Evolutionary conservation across 768 basidiomycete species (phyloP).

Genomic region (Ramaria rubella): DNA sequence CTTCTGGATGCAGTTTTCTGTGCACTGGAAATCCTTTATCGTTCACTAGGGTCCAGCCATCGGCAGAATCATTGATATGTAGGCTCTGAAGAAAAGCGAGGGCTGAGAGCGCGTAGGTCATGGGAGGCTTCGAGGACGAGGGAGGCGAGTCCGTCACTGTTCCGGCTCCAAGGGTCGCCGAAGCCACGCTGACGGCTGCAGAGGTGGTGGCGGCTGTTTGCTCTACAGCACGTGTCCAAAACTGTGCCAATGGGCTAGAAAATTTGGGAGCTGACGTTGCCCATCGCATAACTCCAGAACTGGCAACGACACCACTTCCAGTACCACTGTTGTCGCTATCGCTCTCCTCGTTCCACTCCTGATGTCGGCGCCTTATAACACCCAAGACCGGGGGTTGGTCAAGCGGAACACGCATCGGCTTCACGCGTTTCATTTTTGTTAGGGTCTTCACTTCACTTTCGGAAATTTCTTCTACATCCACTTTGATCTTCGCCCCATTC

Average conservation of each 20-base stretch:
- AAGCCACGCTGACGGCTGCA: conserved; percentile 72
- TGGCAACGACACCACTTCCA: neutral
- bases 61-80: conserved; percentile 43
- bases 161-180: conserved; percentile 35
- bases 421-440: conserved; percentile 77
- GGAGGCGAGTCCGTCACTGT: conserved; percentile 30
- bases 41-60: conserved; percentile 70
- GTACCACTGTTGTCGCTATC: conserved; percentile 16
- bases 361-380: conserved; percentile 58
- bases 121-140: conserved; percentile 56
- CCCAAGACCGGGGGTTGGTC: conserved; percentile 86
- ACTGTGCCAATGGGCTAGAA: conserved; percentile 62
- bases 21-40: conserved; percentile 74
- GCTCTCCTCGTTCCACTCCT: conserved; percentile 62
- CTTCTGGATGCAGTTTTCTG: conserved; percentile 65
- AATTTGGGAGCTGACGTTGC: conserved; percentile 52
- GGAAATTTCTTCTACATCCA: conserved; percentile 85
- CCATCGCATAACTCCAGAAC: conserved; percentile 31
- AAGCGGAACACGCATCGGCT: conserved; percentile 79
- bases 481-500: conserved; percentile 77
- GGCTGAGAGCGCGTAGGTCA: conserved; percentile 79
- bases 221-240: conserved; percentile 69
- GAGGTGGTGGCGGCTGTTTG: conserved; percentile 70
- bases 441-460: conserved; percentile 82
- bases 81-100: conserved; percentile 73